Base-by-base conservation (phyloP, 2,329 filamentous ascomycete genomes). In the Tolypocladium inflatum region DNA sequence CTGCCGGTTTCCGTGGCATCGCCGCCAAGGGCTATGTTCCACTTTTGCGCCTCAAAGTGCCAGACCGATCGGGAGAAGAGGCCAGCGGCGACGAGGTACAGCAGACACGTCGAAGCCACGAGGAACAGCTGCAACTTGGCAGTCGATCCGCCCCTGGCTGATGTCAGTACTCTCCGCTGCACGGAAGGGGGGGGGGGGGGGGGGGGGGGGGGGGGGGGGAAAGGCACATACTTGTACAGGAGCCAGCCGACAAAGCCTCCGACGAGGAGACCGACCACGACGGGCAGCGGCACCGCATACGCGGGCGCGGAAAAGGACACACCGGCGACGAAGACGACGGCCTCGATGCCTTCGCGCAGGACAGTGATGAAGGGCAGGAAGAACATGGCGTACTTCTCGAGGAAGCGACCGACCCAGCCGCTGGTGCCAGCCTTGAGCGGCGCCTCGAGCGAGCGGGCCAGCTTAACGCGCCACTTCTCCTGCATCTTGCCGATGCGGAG, bases 361-460 rank as follows among this genome's bases (percentile, higher is more conserved):
- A 94, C 88, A 0, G 91, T 96, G 68, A 96, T 80, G 72, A 96
- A 95, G 1, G 91, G 91, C 57, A 96, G 76, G 52, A 90, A 73
- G 70, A 95, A 94, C 88, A 96, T 90, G 67, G 86, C 84, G 68
- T 96, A 94, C 71, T 89, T 91, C 71, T 92, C 87, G 23, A 79
- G 73, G 74, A 83, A 89, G 57, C 76, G 73, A 72, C 88, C 88
- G 61, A 91, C 55, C 66, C 76, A 75, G 30, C 68, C 68, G 3
- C 68, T 69, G 19, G 74, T 74, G 17, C 81, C 76, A 19, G 80
- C 76, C 45, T 70, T 70, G 59, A 77, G 62, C 13, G 79, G 76
- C 1, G 67, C 69, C 63, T 89, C 84, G 37, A 94, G 73, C 2
- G 88, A 84, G 65, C 82, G 83, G 21, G 86, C 83, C 30, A 96